Percentiles rank a stretch among this genome's conserved stretches.
Evolutionary conservation across 164 flowering plant species (phyloP).

Genomic region (Tetrastigma voinierianum): DNA sequence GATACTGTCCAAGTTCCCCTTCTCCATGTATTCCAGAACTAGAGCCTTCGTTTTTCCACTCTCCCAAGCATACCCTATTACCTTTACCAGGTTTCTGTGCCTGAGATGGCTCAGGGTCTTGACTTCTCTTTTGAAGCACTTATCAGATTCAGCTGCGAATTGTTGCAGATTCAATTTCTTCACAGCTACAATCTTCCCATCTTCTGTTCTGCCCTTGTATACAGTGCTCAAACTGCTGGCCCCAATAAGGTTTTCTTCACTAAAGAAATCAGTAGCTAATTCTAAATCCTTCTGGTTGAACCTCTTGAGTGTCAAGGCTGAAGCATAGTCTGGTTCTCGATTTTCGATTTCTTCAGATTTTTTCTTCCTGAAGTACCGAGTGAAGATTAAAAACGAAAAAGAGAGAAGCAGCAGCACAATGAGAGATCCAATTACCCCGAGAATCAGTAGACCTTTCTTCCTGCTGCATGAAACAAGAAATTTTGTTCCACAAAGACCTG

Average conservation of each 20-base stretch:
- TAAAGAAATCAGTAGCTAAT: slow-evolving; percentile 57
- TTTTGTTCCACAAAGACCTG: slow-evolving; percentile 58
- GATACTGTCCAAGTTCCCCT: slow-evolving; percentile 66
- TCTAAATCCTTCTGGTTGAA: slow-evolving; percentile 49
- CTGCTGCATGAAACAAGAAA: slow-evolving; percentile 36
- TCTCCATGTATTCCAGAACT: slow-evolving; percentile 75
- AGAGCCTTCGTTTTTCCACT: slow-evolving; percentile 67
- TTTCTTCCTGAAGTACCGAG: slow-evolving; percentile 17
- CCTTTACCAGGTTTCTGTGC: slow-evolving; percentile 74
- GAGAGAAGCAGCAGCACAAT: slow-evolving; percentile 30
- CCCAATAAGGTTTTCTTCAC: slow-evolving; percentile 52
- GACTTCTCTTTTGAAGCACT: slow-evolving; percentile 63
- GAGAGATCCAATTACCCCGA: slow-evolving; percentile 38
- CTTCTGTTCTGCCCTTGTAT: slow-evolving; percentile 61
- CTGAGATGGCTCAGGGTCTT: slow-evolving; percentile 55
- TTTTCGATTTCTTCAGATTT: slow-evolving; percentile 16
- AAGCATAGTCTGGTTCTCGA: slow-evolving; percentile 18
- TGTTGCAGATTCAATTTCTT: slow-evolving; percentile 57
- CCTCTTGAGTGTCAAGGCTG: slow-evolving; percentile 44
- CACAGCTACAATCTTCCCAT: slow-evolving; percentile 52
- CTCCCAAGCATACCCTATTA: slow-evolving; percentile 86
- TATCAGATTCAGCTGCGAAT: slow-evolving; percentile 57
- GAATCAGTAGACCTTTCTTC: slow-evolving; percentile 30
- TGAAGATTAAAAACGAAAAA: slow-evolving; percentile 14
- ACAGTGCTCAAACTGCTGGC: slow-evolving; percentile 68